Evolutionary conservation across 768 basidiomycete genomes (phyloP).

Genomic region (Lactarius evosmus): DNA sequence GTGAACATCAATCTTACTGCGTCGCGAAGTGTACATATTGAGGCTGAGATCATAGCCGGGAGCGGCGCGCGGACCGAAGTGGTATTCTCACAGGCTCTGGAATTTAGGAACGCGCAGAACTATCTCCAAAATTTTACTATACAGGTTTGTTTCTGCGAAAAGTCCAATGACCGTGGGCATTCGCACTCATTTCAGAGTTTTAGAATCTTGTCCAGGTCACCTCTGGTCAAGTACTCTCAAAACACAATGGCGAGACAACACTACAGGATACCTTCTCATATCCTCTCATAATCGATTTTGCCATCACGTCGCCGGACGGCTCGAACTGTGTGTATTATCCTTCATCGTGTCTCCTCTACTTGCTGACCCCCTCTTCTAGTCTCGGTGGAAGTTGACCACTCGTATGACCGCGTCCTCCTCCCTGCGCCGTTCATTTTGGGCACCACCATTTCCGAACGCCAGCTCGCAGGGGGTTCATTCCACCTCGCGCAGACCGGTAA

Average conservation of each 20-base stretch:
- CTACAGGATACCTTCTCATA: slow-evolving; percentile 53
- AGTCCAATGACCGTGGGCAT: background rate
- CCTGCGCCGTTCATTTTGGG: slow-evolving; percentile 58
- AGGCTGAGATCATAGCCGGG: slow-evolving; percentile 58
- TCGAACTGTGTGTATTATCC: slow-evolving; percentile 33
- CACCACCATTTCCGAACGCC: slow-evolving; percentile 56
- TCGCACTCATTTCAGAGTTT: background rate
- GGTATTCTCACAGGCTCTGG: slow-evolving; percentile 56
- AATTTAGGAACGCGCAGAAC: slow-evolving; percentile 59
- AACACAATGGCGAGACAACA: slow-evolving; percentile 44
- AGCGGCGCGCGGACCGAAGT: slow-evolving; percentile 56
- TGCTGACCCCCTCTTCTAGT: slow-evolving; percentile 37
- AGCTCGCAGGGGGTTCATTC: slow-evolving; percentile 59
- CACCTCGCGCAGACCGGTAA: slow-evolving; percentile 44
- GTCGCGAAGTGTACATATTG: slow-evolving; percentile 57
- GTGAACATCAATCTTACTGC: slow-evolving; percentile 25
- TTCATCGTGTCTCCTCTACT: background rate
- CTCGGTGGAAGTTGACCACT: slow-evolving; percentile 58
- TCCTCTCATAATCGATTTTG: slow-evolving; percentile 37
- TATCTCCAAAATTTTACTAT: slow-evolving; percentile 47
- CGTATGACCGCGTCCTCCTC: slow-evolving; percentile 55
- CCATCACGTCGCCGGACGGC: slow-evolving; percentile 35
- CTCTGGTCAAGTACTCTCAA: slow-evolving; percentile 45
- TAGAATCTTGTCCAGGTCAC: slow-evolving; percentile 47
- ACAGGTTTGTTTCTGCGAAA: slow-evolving; percentile 36